These are phyloP conservation scores for Russula olivacea DNA, from an alignment of 768 basidiomycete species.

Conservation along the genomic window DNA sequence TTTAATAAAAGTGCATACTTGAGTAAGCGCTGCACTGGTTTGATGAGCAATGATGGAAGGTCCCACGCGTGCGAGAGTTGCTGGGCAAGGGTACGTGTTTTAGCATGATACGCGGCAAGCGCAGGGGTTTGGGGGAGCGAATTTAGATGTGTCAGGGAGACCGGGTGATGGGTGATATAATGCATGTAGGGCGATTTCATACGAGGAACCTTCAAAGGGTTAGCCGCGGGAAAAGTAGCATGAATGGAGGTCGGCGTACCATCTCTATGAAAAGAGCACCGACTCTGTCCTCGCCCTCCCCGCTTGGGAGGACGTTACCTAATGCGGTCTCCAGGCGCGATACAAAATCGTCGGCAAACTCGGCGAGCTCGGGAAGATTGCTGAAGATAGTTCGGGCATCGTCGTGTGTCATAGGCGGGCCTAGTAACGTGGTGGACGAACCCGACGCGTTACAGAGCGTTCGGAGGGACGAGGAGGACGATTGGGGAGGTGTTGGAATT, in stretches of 20 bases:
- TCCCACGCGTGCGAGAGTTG: conserved; percentile 87
- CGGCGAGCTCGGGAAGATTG: conserved; percentile 70
- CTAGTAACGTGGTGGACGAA: conserved; percentile 34
- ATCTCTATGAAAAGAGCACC: conserved; percentile 64
- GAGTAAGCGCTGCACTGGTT: conserved; percentile 92
- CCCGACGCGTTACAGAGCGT: conserved; percentile 49
- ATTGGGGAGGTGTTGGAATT: conserved; percentile 33
- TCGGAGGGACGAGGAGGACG: conserved; percentile 45
- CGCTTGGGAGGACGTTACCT: conserved; percentile 54
- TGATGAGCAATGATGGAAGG: conserved; percentile 88
- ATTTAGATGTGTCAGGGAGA: conserved; percentile 63
- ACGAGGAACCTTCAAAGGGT: conserved; percentile 48
- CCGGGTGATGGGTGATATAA: conserved; percentile 77
- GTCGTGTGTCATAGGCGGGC: conserved; percentile 62
- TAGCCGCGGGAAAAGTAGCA: conserved; percentile 7
- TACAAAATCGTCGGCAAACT: conserved; percentile 61
- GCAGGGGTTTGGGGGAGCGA: conserved; percentile 47
- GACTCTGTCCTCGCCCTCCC: conserved; percentile 62
- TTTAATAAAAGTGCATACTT: conserved; percentile 87
- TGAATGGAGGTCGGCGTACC: conserved; percentile 37
- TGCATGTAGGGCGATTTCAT: conserved; percentile 68
- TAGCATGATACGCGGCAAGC: conserved; percentile 58
- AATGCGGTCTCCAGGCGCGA: conserved; percentile 61
- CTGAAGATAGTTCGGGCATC: conserved; percentile 69
- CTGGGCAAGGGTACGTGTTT: conserved; percentile 60